phyloP scores from a whole-genome alignment of 352 stramenopile species.

The Globisporangium apiculatum region DNA sequence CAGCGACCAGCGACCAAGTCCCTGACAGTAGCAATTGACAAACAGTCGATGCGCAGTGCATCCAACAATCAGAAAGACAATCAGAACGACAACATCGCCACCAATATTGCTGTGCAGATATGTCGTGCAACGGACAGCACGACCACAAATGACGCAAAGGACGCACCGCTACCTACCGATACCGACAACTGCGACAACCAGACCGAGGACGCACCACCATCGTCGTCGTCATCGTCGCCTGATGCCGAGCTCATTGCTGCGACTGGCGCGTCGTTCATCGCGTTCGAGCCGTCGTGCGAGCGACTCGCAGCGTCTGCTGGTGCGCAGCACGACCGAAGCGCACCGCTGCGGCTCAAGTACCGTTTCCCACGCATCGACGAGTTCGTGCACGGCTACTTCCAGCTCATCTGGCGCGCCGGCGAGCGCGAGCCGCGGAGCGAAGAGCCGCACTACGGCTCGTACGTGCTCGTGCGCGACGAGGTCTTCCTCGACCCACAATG shows the following conservation, averaged over 20 bases:
- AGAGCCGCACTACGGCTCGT: conserved; percentile 40
- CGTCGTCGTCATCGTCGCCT: neutral
- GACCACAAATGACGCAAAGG: no score
- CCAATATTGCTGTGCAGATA: no score
- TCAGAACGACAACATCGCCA: neutral
- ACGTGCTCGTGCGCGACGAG: conserved; percentile 36
- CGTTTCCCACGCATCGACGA: conserved; percentile 28
- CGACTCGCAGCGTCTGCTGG: conserved; percentile 25
- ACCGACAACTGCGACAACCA: neutral
- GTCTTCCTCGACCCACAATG: conserved; percentile 24
- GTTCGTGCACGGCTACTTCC: conserved; percentile 55
- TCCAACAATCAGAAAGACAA: neutral
- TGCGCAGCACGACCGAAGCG: conserved; percentile 31
- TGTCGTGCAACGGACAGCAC: no score
- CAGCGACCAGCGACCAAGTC: neutral
- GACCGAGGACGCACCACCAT: neutral
- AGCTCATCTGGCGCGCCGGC: conserved; percentile 47
- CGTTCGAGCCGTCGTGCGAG: conserved; percentile 35
- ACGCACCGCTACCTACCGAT: no score
- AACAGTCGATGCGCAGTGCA: neutral
- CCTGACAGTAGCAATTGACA: no score
- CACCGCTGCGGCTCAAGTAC: conserved; percentile 37
- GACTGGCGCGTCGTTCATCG: conserved; percentile 26
- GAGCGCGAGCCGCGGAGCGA: conserved; percentile 38
- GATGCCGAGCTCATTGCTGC: neutral